phyloP scores from a whole-genome alignment of 306 rosid species.

The Rosa chinensis region DNA sequence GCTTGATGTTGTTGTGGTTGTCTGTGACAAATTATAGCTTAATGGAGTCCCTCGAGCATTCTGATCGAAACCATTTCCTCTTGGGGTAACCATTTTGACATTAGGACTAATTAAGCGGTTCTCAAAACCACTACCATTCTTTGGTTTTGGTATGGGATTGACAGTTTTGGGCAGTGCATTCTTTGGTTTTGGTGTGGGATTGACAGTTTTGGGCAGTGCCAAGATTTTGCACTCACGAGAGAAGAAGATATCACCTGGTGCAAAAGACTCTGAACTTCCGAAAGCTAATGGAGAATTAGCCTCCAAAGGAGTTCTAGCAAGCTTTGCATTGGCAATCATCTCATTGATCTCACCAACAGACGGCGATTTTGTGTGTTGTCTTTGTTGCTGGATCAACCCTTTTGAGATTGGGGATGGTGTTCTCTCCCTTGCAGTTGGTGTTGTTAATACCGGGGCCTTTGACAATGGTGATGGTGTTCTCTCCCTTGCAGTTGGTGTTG shows the following conservation, averaged over 20 bases:
- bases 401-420: conserved; percentile 31
- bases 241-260: conserved; percentile 80
- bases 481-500: conserved; percentile 24
- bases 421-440: conserved; percentile 28
- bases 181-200: conserved; percentile 21
- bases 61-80: conserved; percentile 34
- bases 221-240: conserved; percentile 53
- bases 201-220: conserved; percentile 28
- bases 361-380: conserved; percentile 35
- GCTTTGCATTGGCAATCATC: conserved; percentile 53
- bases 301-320: conserved; percentile 27
- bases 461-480: conserved; percentile 35
- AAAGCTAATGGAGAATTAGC: conserved; percentile 5
- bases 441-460: conserved; percentile 14
- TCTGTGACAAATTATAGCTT: conserved; percentile 35
- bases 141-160: conserved; percentile 13
- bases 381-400: conserved; percentile 24
- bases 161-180: conserved; percentile 5
- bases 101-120: conserved; percentile 29
- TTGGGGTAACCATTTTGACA: conserved; percentile 26
- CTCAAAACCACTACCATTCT: conserved; percentile 26
- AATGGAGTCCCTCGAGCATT: conserved; percentile 34
- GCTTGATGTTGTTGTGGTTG: conserved; percentile 34
- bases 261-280: conserved; percentile 58
- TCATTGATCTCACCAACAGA: conserved; percentile 68